A percentile compares a stretch with the other conserved stretches of the same genome.
phyloP scores from a whole-genome alignment of 1,139 yeast genomes.

The Blastobotrys ciferrii region DNA sequence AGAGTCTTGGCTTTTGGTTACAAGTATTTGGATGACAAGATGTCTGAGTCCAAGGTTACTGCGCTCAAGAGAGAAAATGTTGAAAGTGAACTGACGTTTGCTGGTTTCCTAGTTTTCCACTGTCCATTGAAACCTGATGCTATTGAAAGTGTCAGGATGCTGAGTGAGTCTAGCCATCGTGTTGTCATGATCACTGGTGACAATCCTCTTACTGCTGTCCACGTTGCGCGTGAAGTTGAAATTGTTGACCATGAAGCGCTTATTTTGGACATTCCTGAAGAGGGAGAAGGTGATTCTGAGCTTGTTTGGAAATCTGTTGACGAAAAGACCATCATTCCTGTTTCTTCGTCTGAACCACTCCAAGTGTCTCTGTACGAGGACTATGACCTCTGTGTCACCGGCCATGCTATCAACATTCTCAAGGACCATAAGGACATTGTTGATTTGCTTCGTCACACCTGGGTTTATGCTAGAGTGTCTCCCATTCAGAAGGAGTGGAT shows the following conservation, averaged over 20 bases:
- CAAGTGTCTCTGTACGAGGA: constrained; percentile 58
- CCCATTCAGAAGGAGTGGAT: constrained; percentile 94
- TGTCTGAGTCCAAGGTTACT: constrained; percentile 51
- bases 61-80: constrained; percentile 67
- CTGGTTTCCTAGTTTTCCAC: constrained; percentile 94
- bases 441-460: constrained; percentile 77
- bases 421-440: constrained; percentile 54
- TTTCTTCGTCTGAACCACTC: constrained; percentile 58
- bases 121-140: constrained; percentile 97
- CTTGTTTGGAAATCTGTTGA: constrained; percentile 85
- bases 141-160: constrained; percentile 81
- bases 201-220: constrained; percentile 97
- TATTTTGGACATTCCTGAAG: constrained; percentile 84
- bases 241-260: constrained; percentile 81
- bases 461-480: constrained; percentile 98
- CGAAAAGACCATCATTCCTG: constrained; percentile 71
- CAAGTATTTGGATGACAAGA: constrained; percentile 59
- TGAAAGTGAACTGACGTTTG: constrained; percentile 74
- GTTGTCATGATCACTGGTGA: constrained; percentile 97
- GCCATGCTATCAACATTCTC: constrained; percentile 76
- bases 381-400: constrained; percentile 89
- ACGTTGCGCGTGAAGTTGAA: constrained; percentile 90
- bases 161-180: constrained; percentile 93
- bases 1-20: constrained; percentile 94
- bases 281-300: constrained; percentile 48